A percentile compares a stretch with the other conserved stretches of the same genome.
Conservation (phyloP, 495 filamentous ascomycete genomes). For the Aspergillus campestris region DNA sequence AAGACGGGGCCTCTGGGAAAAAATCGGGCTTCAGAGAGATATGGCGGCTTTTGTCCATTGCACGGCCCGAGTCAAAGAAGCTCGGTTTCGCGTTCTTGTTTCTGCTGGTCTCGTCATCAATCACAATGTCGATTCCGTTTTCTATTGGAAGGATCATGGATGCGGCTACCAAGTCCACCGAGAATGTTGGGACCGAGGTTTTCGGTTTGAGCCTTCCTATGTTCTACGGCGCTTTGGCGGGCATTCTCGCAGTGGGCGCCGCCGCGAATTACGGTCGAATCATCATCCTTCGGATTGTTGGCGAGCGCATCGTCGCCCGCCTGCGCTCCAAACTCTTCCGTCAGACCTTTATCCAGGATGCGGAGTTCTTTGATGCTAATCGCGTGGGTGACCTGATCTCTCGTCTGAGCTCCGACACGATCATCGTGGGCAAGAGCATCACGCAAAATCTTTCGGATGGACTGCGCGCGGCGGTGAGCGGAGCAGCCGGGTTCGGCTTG, state of each 20-base stretch:
- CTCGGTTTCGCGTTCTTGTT: constrained; percentile 74
- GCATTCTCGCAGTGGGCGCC: constrained; percentile 63
- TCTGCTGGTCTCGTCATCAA: constrained; percentile 74
- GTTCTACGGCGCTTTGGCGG: constrained; percentile 69
- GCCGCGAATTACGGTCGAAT: constrained; percentile 90
- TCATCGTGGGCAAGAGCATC: constrained; percentile 96
- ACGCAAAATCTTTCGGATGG: constrained; percentile 97
- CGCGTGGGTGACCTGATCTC: constrained; percentile 93
- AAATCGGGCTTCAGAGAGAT: constrained; percentile 65
- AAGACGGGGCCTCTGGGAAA: constrained; percentile 59
- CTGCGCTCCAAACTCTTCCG: constrained; percentile 84
- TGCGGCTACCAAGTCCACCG: constrained; percentile 54
- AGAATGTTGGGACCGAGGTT: constrained; percentile 43
- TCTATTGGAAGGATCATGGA: constrained; percentile 95
- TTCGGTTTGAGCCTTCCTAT: constrained; percentile 67
- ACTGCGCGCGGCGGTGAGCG: constrained; percentile 77
- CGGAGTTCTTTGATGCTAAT: constrained; percentile 98
- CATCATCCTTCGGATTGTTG: constrained; percentile 87
- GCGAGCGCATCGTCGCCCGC: constrained; percentile 85
- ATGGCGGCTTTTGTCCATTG: constrained; percentile 82
- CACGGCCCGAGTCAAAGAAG: constrained; percentile 69
- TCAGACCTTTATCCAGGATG: constrained; percentile 86
- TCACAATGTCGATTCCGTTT: constrained; percentile 93
- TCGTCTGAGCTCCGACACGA: constrained; percentile 86
- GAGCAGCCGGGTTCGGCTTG: constrained; percentile 73